Conservation (phyloP, 345 rosid genomes). For the Pseudoturritis turrita region DNA sequence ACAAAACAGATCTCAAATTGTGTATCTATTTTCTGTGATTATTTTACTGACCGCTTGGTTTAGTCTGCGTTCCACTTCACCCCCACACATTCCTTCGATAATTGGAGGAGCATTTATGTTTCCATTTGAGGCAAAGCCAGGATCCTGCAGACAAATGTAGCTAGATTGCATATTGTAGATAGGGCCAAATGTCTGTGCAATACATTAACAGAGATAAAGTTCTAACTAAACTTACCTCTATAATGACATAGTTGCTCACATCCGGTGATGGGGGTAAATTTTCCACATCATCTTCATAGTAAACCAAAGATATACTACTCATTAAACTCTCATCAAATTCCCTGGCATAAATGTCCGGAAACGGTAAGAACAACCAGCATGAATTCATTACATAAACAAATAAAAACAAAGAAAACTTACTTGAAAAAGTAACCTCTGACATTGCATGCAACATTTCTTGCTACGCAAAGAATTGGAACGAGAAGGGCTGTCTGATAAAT, state of each 20-base stretch:
- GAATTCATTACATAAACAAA: conserved; percentile 22
- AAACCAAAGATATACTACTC: conserved; percentile 67
- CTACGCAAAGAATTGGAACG: conserved; percentile 90
- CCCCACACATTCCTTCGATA: conserved; percentile 75
- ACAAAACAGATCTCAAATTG: not conserved
- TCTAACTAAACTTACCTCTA: conserved; percentile 60
- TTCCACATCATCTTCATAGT: conserved; percentile 78
- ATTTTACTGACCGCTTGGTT: conserved; percentile 50
- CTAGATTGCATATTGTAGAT: conserved; percentile 14
- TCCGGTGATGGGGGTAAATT: conserved; percentile 84
- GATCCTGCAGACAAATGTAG: conserved; percentile 50
- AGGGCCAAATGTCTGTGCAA: not conserved
- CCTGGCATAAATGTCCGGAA: conserved; percentile 36
- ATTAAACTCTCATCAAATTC: conserved; percentile 93
- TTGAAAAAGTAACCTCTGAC: conserved; percentile 94
- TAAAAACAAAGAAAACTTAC: conserved; percentile 45
- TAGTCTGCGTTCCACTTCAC: conserved; percentile 68
- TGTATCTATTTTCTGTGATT: not conserved
- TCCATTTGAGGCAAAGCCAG: conserved; percentile 70
- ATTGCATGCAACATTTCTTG: conserved; percentile 99
- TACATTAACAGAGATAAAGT: not conserved
- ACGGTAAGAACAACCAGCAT: conserved; percentile 11
- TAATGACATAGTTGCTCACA: conserved; percentile 85
- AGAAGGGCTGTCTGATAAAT: conserved; percentile 63
- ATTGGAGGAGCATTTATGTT: conserved; percentile 44